These are phyloP conservation scores for Coemansia sp. DNA, from an alignment of 192 early-diverging fungal genomes.

Conservation along the genomic window DNA sequence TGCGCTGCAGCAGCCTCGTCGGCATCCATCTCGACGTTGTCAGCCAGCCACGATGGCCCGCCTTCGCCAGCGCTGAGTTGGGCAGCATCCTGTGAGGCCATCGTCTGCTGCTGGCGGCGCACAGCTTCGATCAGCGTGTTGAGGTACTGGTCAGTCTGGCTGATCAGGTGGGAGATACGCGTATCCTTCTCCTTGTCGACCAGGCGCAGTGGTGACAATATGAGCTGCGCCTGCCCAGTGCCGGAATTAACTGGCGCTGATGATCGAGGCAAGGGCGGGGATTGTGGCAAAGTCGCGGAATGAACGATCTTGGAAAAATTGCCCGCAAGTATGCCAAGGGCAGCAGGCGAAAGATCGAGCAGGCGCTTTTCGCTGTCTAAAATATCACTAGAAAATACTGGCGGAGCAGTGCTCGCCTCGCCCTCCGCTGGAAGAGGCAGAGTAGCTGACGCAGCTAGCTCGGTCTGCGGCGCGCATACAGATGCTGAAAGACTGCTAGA, in stretches of 20 bases:
- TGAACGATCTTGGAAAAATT: conserved; percentile 59
- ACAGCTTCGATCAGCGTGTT: conserved; percentile 82
- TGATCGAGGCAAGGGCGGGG: not conserved
- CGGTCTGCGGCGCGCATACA: conserved; percentile 3
- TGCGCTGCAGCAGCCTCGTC: conserved; percentile 45
- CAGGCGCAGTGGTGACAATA: conserved; percentile 60
- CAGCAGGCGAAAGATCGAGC: conserved; percentile 29
- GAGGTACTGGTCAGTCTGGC: conserved; percentile 87
- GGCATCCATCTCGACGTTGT: conserved; percentile 34
- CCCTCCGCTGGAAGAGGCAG: conserved; percentile 8
- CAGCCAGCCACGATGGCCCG: conserved; percentile 36
- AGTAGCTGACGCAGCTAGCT: not conserved
- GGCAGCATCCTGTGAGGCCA: conserved; percentile 43
- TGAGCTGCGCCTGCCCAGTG: conserved; percentile 31
- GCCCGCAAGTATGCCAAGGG: conserved; percentile 46
- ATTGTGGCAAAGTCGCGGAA: conserved; percentile 11
- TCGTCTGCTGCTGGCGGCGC: conserved; percentile 72
- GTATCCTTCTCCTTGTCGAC: conserved; percentile 96
- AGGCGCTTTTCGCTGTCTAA: conserved; percentile 45
- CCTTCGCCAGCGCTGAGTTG: conserved; percentile 25
- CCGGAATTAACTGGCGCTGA: not conserved
- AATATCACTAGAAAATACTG: conserved; percentile 55
- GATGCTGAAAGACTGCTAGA: conserved; percentile 10
- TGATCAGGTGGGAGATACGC: conserved; percentile 86
- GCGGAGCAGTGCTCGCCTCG: conserved; percentile 2